These are phyloP conservation scores for Sporothrix luriei DNA, from an alignment of 2,329 filamentous ascomycete species.

Conservation along the genomic window DNA sequence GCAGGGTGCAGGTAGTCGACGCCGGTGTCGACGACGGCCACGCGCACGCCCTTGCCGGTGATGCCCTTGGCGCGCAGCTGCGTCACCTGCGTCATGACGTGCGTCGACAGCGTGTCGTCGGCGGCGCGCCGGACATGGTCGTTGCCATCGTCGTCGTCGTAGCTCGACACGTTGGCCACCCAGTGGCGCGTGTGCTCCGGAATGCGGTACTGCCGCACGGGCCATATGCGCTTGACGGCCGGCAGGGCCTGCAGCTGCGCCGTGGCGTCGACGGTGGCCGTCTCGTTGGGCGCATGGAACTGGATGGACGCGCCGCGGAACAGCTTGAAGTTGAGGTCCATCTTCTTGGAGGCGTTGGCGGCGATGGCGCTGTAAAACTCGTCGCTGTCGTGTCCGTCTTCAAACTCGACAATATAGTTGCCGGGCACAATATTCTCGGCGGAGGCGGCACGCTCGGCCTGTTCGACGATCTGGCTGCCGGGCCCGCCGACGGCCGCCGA, in stretches of 20 bases:
- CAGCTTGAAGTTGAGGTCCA: conserved; percentile 54
- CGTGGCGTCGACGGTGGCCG: conserved; percentile 46
- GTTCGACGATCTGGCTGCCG: conserved; percentile 2
- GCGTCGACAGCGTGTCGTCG: conserved; percentile 51
- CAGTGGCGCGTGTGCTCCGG: conserved; percentile 52
- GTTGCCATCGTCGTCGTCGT: no score
- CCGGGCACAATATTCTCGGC: conserved; percentile 46
- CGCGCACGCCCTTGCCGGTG: conserved; percentile 35
- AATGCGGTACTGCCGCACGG: conserved; percentile 50
- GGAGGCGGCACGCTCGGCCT: neutral
- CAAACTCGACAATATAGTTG: conserved; percentile 58
- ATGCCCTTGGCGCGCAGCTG: conserved; percentile 35
- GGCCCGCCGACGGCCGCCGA: conserved; percentile 28
- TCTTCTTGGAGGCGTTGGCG: conserved; percentile 49
- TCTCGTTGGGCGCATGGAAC: conserved; percentile 51
- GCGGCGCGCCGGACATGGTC: conserved; percentile 39
- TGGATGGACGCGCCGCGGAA: conserved; percentile 60
- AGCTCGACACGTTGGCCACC: conserved; percentile 43
- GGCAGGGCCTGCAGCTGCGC: conserved; percentile 48
- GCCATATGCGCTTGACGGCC: conserved; percentile 54
- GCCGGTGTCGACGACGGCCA: conserved; percentile 38
- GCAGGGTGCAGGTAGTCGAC: conserved; percentile 37
- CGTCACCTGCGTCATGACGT: conserved; percentile 36
- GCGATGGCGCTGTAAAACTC: conserved; percentile 46
- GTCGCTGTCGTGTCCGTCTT: conserved; percentile 51